phyloP scores from a whole-genome alignment of 371 early-diverging fungal species.

The Rhizomucor miehei region DNA sequence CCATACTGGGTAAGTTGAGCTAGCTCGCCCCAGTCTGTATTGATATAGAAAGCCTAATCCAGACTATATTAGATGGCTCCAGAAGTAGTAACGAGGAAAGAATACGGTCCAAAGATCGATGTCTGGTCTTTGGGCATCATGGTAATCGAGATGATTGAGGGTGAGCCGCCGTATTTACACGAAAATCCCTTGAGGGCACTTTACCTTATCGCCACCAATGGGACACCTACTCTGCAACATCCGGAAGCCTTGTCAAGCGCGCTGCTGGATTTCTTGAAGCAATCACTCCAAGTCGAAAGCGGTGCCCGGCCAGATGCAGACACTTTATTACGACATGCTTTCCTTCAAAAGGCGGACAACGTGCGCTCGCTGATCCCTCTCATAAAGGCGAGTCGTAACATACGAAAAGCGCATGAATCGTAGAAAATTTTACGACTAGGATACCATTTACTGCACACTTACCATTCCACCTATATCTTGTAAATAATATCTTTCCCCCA shows the following conservation, averaged over 20 bases:
- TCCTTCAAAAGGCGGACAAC: conserved; percentile 84
- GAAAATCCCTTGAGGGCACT: conserved; percentile 91
- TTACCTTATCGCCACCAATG: conserved; percentile 96
- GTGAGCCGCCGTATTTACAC: conserved; percentile 95
- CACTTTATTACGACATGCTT: conserved; percentile 83
- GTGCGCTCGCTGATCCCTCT: conserved; percentile 81
- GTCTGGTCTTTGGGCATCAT: conserved; percentile 98
- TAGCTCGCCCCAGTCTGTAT: not conserved
- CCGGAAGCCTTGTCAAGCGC: conserved; percentile 78
- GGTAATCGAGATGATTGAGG: conserved; percentile 91
- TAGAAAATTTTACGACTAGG: too few species aligned
- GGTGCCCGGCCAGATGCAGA: conserved; percentile 80
- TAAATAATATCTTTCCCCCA: too few species aligned
- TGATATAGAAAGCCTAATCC: not conserved
- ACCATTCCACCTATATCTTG: too few species aligned
- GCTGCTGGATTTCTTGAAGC: conserved; percentile 81
- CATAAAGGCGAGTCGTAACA: conserved; percentile 40
- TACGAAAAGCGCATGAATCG: too few species aligned
- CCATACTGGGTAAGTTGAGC: conserved; percentile 67
- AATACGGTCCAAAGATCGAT: conserved; percentile 94
- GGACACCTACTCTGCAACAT: conserved; percentile 89
- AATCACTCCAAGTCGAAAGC: conserved; percentile 83
- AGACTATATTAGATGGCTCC: conserved; percentile 78
- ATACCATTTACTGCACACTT: too few species aligned
- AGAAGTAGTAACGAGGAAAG: conserved; percentile 90